Evolutionary conservation across 768 basidiomycete genomes (phyloP), one percentile per base, ranked within the genome.

Genomic region (Leccinum imitatum): DNA sequence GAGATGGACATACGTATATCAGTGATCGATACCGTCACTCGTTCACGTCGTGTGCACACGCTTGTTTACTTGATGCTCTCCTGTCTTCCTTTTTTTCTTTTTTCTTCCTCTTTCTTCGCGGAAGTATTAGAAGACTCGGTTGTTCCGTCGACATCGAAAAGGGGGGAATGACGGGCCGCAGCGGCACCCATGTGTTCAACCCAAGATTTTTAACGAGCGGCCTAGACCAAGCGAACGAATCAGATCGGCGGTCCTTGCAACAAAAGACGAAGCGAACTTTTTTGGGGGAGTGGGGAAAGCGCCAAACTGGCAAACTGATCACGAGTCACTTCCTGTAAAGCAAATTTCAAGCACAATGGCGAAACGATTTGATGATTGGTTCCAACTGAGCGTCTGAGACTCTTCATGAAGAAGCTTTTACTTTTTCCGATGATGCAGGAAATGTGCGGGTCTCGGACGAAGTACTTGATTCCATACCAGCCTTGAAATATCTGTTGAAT

Each of bases 81-180:
- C 11, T 46, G n/a, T 46, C 11, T 46, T 13, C n/a, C n/a, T 46
- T 17, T 7, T 11, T 46, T 44, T 46, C 35, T 4, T 37, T 37
- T 37, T 15, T 19, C 44, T 19, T 46, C 41, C 41, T 41, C 57
- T 44, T 59, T 47, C 47, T 23, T 31, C 44, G 46, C 64, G 64
- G 64, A 55, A 8, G 54, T 17, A 61, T 58, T 65, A 65, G 64
- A 56, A 52, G 25, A 6, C 51, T 2, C 25, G 27, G 19, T 46
- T 46, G 10, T 46, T 13, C 44, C 44, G 19, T 46, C 44, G 44
- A 19, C 44, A 46, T 46, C 44, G 44, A 46, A 46, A 19, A 44
- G 41, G 44, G 44, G 19, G 44, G 44, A 46, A 46, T 46, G 44
- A 5, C 44, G 44, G 44, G 44, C 44, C 19, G 44, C 44, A 15